Base-by-base conservation (phyloP, 345 rosid species). In the Mangifera indica region DNA sequence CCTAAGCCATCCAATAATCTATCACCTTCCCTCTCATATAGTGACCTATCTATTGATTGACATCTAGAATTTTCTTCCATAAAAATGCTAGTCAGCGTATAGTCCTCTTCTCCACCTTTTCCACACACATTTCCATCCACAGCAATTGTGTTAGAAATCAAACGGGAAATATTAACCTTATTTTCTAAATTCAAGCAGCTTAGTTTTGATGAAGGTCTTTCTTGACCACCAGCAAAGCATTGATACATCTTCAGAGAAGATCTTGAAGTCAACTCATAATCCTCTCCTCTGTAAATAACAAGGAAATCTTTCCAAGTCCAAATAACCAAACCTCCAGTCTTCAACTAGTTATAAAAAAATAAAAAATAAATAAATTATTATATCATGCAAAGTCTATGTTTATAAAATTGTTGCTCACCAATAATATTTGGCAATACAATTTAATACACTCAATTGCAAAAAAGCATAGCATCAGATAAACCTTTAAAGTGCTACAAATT, bases 311-410 rank as follows among this genome's bases (percentile, higher is more conserved):
- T 89, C 85, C 71, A 84, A 68, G 83, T 85, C 85, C 93, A 87
- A 66, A 90, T 82, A 80, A 90, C 94, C 85, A 87, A 84, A 44
- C 98, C 94, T 44, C 93, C 90, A 24, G 97, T 90, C 86, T 93
- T 90, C 88, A 88, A 57, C 98, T 93, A 84, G 58, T 61, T 61
- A 63, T 29, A 65, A 69, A 59, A 11, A 52, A 60, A 44, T 64
- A 24, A 68, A 73, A 74, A 66, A n/a, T n/a, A 52, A 73, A 29
- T 1, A 58, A 49, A 55, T 29, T 5, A 66, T 4, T 49, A 68
- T 18, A 55, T 17, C 25, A 14, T 56, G 1, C 5, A 48, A 42
- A 42, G 17, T 34, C 21, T 24, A 58, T 45, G 42, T 8, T 29
- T 48, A 48, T 29, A 34, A 60, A 48, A 10, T 15, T 22, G 22